A percentile compares a stretch with the other conserved stretches of the same genome.
Evolutionary conservation across 331 rosid genomes (phyloP).

Genomic region (Arachis monticola): DNA sequence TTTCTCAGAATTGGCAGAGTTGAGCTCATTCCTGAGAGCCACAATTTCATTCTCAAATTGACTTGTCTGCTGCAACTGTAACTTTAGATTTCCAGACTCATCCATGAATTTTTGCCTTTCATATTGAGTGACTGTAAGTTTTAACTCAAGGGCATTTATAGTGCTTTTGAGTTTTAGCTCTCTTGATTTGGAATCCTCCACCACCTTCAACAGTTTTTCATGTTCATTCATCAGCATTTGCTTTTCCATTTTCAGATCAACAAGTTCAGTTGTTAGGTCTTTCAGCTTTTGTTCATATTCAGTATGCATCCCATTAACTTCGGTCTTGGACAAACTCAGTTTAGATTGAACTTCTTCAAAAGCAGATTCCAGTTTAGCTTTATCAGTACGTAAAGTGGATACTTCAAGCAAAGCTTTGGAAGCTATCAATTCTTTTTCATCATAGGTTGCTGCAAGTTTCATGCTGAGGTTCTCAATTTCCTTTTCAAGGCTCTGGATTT

Average conservation of each 20-base stretch:
- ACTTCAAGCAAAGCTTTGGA: constrained; percentile 61
- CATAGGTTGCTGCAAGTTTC: constrained; percentile 57
- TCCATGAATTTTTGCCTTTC: constrained; percentile 61
- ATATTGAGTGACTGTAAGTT: constrained; percentile 61
- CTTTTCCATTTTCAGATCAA: constrained; percentile 51
- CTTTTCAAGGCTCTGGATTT: constrained; percentile 67
- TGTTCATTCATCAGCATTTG: constrained; percentile 54
- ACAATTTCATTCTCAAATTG: constrained; percentile 54
- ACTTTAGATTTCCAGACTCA: constrained; percentile 54
- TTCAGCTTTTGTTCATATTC: constrained; percentile 60
- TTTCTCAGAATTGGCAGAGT: constrained; percentile 57
- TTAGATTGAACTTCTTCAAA: constrained; percentile 55
- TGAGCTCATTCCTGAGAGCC: constrained; percentile 58
- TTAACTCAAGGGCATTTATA: constrained; percentile 60
- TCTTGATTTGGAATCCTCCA: constrained; percentile 65
- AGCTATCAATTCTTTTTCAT: constrained; percentile 59
- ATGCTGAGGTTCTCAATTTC: constrained; percentile 58
- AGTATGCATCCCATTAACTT: constrained; percentile 46
- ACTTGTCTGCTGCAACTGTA: constrained; percentile 52
- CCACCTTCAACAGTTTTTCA: constrained; percentile 59
- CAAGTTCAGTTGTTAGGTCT: constrained; percentile 55
- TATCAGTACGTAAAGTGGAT: constrained; percentile 54
- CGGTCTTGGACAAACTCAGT: constrained; percentile 47
- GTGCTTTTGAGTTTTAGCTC: constrained; percentile 60
- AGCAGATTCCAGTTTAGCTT: constrained; percentile 55